These are phyloP conservation scores for Heliamphora pulchella DNA, from an alignment of 179 eudicot genomes.

Conservation along the genomic window DNA sequence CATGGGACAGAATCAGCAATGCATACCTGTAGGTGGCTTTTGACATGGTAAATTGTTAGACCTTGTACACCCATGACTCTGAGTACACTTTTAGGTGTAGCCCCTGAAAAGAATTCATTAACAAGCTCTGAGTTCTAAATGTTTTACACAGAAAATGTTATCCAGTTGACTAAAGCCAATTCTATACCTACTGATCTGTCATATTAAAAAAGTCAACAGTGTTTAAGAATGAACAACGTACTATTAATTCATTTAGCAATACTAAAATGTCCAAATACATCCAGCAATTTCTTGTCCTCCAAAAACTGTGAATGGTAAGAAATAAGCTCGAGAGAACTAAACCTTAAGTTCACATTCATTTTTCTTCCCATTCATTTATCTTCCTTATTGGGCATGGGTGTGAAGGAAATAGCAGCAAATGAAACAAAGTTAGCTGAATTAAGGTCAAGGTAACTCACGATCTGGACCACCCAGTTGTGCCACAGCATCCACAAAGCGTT, in stretches of 20 bases:
- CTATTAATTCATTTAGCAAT: not conserved
- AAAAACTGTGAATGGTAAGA: not conserved
- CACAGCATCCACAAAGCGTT: slow-evolving; percentile 54
- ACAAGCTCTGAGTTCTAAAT: not conserved
- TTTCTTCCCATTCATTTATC: not conserved
- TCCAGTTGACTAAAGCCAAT: not conserved
- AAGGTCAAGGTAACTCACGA: slow-evolving; percentile 31
- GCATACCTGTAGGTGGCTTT: slow-evolving; percentile 62
- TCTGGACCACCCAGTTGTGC: slow-evolving; percentile 58
- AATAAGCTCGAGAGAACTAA: not conserved
- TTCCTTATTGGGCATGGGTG: not conserved
- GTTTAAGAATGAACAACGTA: not conserved
- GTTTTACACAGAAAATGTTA: not conserved
- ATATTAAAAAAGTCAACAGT: not conserved
- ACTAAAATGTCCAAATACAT: not conserved
- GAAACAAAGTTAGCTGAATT: not conserved
- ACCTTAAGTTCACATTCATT: not conserved
- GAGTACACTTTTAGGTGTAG: slow-evolving; percentile 70
- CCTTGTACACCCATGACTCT: slow-evolving; percentile 74
- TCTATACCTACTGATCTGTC: not conserved
- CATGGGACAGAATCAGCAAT: not conserved
- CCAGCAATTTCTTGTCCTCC: not conserved
- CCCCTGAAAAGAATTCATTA: slow-evolving; percentile 35
- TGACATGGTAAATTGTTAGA: slow-evolving; percentile 64
- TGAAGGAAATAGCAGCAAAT: not conserved